phyloP scores from a whole-genome alignment of 2,329 filamentous ascomycete species.

The Fusarium pseudoanthophilum region DNA sequence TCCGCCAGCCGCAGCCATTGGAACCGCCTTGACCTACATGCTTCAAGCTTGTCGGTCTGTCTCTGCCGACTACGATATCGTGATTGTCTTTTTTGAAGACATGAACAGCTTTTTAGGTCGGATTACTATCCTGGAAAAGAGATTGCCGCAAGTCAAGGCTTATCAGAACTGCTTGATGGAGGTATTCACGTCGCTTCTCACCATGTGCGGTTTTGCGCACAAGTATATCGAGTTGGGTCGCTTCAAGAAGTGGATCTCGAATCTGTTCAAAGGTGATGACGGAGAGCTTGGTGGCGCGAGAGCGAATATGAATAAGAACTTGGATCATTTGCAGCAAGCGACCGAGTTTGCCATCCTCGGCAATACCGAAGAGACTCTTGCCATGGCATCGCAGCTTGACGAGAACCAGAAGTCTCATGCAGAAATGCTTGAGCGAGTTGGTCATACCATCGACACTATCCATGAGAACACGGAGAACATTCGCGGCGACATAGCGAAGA shows the following conservation, averaged over 20 bases:
- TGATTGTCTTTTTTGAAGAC: slow-evolving; percentile 53
- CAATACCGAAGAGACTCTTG: slow-evolving; percentile 47
- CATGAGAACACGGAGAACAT: slow-evolving; percentile 45
- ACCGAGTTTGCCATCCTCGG: slow-evolving; percentile 49
- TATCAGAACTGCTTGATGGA: slow-evolving; percentile 51
- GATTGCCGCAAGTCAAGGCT: slow-evolving; percentile 45
- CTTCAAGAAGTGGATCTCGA: slow-evolving; percentile 49
- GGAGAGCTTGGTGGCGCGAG: slow-evolving; percentile 46
- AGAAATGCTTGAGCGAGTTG: slow-evolving; percentile 42
- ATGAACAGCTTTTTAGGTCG: slow-evolving; percentile 52
- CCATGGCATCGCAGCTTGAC: slow-evolving; percentile 43
- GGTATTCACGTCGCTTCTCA: slow-evolving; percentile 50
- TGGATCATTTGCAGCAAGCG: slow-evolving; percentile 46
- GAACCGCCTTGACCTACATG: slow-evolving; percentile 49
- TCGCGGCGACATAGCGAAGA: slow-evolving; percentile 42
- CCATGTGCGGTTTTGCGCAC: slow-evolving; percentile 49
- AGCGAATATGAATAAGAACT: slow-evolving; percentile 43
- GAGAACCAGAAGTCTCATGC: slow-evolving; percentile 43
- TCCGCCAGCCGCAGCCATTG: slow-evolving; percentile 48
- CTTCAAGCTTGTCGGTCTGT: slow-evolving; percentile 47
- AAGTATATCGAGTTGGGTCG: slow-evolving; percentile 50
- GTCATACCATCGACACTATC: slow-evolving; percentile 41
- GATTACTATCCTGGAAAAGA: slow-evolving; percentile 48
- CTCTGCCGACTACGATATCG: slow-evolving; percentile 52
- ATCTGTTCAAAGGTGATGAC: slow-evolving; percentile 47